Percentiles rank a stretch among this genome's conserved stretches.
phyloP scores from a whole-genome alignment of 768 basidiomycete genomes.

The Suillus subalutaceus region DNA sequence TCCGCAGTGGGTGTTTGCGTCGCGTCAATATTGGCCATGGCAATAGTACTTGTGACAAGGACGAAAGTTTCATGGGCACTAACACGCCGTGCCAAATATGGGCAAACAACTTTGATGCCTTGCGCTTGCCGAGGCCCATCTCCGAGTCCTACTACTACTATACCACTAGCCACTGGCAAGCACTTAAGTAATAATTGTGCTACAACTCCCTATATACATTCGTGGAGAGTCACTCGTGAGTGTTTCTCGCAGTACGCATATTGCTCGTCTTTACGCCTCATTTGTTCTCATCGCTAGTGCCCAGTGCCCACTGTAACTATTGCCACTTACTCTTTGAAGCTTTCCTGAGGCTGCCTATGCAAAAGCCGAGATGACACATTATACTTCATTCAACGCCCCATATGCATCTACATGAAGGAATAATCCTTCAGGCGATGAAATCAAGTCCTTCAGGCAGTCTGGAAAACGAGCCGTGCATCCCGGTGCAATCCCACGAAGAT shows the following conservation, averaged over 20 bases:
- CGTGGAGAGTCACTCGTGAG: neutral
- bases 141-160: neutral
- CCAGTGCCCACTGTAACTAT: neutral
- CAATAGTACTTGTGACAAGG: constrained; percentile 21
- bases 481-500: neutral
- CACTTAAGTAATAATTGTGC: neutral
- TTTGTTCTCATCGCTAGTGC: neutral
- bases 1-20: constrained; percentile 39
- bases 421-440: neutral
- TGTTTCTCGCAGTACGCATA: neutral
- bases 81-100: constrained; percentile 26
- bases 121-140: neutral
- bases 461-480: neutral
- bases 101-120: constrained; percentile 20
- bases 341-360: neutral
- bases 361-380: neutral
- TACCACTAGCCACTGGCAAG: neutral
- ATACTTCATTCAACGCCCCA: neutral
- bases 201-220: neutral
- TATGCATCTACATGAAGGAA: neutral
- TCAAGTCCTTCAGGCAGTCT: neutral
- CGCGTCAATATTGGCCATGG: constrained; percentile 57
- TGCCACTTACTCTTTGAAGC: neutral
- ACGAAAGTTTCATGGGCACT: constrained; percentile 28
- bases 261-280: neutral